These are phyloP conservation scores for Populus hybrid DNA, from an alignment of 441 rosid species.

Conservation along the genomic window DNA sequence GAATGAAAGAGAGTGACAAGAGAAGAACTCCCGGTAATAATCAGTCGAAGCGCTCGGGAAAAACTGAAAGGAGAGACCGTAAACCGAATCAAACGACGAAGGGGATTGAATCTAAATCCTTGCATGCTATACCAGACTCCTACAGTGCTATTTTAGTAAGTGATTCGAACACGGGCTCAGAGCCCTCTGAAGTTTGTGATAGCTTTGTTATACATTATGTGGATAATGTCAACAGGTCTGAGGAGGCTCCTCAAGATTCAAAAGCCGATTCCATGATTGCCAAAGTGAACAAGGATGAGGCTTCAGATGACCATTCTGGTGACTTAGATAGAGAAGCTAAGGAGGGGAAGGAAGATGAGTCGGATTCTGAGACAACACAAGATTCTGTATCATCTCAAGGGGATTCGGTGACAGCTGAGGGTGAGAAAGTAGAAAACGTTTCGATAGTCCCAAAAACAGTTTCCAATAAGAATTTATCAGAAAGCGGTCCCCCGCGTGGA, in stretches of 20 bases:
- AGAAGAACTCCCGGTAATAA: conserved; percentile 35
- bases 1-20: conserved; percentile 54
- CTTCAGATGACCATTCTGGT: conserved; percentile 33
- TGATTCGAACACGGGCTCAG: conserved; percentile 43
- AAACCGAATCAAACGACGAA: conserved; percentile 30
- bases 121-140: conserved; percentile 29
- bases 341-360: conserved; percentile 46
- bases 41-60: conserved; percentile 40
- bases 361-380: conserved; percentile 48
- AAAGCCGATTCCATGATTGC: conserved; percentile 21
- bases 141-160: conserved; percentile 24
- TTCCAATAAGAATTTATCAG: conserved; percentile 31
- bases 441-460: conserved; percentile 30
- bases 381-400: conserved; percentile 68
- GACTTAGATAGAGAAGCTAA: conserved; percentile 43
- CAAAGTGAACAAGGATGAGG: conserved; percentile 28
- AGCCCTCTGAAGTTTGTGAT: conserved; percentile 48
- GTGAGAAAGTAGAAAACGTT: conserved; percentile 46
- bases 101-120: conserved; percentile 37
- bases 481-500: conserved; percentile 28
- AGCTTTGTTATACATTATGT: conserved; percentile 47
- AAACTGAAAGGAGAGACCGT: conserved; percentile 35
- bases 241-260: conserved; percentile 35
- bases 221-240: conserved; percentile 54
- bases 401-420: conserved; percentile 47